Evolutionary conservation across 2,329 filamentous ascomycete species (phyloP), one percentile per base, ranked within the genome.

Genomic region (Claviceps africana): DNA sequence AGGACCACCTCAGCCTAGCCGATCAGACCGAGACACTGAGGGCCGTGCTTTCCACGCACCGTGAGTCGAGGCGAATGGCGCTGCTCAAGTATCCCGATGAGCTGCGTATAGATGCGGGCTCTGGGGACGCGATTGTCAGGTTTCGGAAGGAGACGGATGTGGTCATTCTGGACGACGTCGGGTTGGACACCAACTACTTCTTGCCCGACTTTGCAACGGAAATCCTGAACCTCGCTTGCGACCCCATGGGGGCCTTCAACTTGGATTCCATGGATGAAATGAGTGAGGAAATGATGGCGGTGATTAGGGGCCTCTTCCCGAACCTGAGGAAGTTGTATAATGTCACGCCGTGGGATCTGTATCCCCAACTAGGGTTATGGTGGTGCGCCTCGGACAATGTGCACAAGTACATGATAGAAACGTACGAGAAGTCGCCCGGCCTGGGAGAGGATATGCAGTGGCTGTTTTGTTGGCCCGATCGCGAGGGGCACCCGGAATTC

Each of bases 1-100:
- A 49, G 13, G 60, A 65, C 5, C 58, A 60, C 6, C 17, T 55
- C 1, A 56, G 51, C 3, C 59, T 70, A 0, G 53, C 56, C 0
- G 56, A 62, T 4, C 61, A 63, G n/a, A 70, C 66, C 0, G 53
- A 52, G 21, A 48, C 56, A 2, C 50, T 64, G 1, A 63, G 67
- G 8, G 53, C 56, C 4, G 55, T 71, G 15, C 56, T 70, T 33
- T 62, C 67, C 1, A 60, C 66, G 9, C 60, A 68, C 39, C 56
- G 60, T 8, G 67, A 70, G 55, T 67, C 66, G n/a, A 68, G 69
- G 28, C 56, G 53, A 15, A 51, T 69, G 3, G 68, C 61, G 4
- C 53, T 62, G 40, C 59, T 56, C 8, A 56, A 53, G 2, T 65
- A 64, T 10, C 69, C 69, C 0, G 56, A 72, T 25, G 55, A 61